Conservation (phyloP, 2,329 filamentous ascomycete species). For the Myriosclerotinia duriaeana region DNA sequence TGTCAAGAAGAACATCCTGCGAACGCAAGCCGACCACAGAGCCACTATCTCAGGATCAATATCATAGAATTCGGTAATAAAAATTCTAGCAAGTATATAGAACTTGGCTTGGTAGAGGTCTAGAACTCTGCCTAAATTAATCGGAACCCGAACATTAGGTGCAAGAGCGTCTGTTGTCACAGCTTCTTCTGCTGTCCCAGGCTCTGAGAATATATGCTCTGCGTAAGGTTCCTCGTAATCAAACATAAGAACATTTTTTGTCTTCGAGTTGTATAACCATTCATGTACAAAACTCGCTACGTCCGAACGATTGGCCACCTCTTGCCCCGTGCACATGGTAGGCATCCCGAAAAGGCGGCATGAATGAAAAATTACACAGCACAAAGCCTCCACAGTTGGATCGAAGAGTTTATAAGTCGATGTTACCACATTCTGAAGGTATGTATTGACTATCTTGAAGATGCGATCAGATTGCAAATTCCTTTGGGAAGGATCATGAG, state of each 20-base stretch:
- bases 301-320: too few relatives aligned
- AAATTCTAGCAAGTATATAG: background rate
- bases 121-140: too few relatives aligned
- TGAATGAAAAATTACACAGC: constrained; percentile 7
- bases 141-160: too few relatives aligned
- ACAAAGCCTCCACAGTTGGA: constrained; percentile 14
- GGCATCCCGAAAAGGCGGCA: background rate
- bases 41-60: background rate
- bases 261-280: background rate
- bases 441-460: background rate
- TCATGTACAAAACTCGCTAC: background rate
- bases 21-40: constrained; percentile 7
- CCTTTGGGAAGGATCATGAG: background rate
- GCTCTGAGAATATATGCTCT: background rate
- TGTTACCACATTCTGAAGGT: background rate
- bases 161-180: background rate
- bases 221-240: constrained; percentile 4
- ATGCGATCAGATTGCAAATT: background rate
- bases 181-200: background rate
- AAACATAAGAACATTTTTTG: background rate
- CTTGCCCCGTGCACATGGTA: background rate
- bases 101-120: background rate
- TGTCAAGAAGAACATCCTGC: background rate
- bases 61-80: background rate
- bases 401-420: constrained; percentile 39